These are phyloP conservation scores for Zygosaccharomyces rouxii DNA, from an alignment of 805 yeast species.

Conservation along the genomic window DNA sequence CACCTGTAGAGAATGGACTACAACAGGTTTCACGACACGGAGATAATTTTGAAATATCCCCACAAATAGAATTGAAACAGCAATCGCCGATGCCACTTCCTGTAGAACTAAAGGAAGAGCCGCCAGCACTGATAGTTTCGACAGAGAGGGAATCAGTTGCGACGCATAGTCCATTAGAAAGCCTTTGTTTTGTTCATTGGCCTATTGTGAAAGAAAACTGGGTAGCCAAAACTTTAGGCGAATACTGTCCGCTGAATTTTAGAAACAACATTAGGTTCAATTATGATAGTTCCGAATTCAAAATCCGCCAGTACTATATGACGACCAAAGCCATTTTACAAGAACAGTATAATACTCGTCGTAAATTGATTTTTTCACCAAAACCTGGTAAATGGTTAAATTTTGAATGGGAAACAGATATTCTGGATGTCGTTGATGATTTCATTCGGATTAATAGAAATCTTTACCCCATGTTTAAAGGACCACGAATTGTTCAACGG, in stretches of 20 bases:
- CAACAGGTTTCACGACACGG: background rate
- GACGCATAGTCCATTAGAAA: background rate
- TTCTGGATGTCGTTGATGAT: constrained; percentile 9
- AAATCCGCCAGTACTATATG: constrained; percentile 3
- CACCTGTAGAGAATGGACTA: no score
- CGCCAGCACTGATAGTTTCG: background rate
- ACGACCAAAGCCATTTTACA: constrained; percentile 7
- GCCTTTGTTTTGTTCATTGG: constrained; percentile 9
- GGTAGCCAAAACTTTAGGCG: constrained; percentile 7
- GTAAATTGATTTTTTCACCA: constrained; percentile 2
- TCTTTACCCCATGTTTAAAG: constrained; percentile 9
- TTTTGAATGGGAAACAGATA: constrained; percentile 10
- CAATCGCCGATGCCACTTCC: background rate
- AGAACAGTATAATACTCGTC: constrained; percentile 6
- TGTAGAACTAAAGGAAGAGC: background rate
- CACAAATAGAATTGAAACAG: background rate
- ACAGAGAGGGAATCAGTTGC: background rate
- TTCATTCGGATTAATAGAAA: constrained; percentile 9
- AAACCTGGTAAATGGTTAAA: constrained; percentile 6
- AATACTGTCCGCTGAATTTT: constrained; percentile 11
- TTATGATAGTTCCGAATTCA: constrained; percentile 9
- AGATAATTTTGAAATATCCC: background rate
- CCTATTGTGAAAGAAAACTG: constrained; percentile 6
- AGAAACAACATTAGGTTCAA: constrained; percentile 9
- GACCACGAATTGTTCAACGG: constrained; percentile 9